A percentile compares a stretch with the other conserved stretches of the same genome.
Evolutionary conservation across 306 rosid species (phyloP).

Genomic region (Aeschynomene evenia): DNA sequence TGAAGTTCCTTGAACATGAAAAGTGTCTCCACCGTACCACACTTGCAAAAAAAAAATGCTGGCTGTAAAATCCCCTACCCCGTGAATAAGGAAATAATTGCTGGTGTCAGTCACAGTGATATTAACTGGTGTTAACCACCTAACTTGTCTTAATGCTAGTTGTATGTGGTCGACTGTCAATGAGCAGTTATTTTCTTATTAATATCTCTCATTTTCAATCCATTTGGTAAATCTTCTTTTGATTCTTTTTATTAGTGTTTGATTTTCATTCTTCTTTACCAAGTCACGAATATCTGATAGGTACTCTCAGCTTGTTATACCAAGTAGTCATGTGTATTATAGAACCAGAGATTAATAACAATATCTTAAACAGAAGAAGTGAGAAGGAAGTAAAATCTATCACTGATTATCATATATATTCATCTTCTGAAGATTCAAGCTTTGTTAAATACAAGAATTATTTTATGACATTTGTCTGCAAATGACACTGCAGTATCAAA

Average conservation of each 20-base stretch:
- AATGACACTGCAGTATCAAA: constrained; percentile 97
- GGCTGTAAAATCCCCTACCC: neutral
- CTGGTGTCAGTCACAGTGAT: neutral
- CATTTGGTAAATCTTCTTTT: neutral
- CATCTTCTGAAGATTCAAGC: constrained; percentile 43
- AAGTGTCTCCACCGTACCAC: neutral
- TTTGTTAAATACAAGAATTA: constrained; percentile 43
- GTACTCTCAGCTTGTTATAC: constrained; percentile 16
- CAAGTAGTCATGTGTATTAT: neutral
- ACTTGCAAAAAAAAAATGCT: neutral
- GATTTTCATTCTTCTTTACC: neutral
- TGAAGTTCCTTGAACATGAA: neutral
- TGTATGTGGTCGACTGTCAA: constrained; percentile 9
- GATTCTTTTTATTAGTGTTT: neutral
- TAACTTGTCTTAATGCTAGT: neutral
- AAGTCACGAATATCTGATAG: neutral
- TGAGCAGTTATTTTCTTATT: neutral
- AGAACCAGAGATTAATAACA: neutral
- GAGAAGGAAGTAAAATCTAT: constrained; percentile 29
- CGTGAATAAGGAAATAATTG: neutral
- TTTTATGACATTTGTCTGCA: constrained; percentile 77
- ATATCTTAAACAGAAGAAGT: constrained; percentile 12
- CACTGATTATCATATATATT: constrained; percentile 32
- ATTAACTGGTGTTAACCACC: neutral
- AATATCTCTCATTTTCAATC: neutral